A percentile compares a stretch with the other conserved stretches of the same genome.
Conservation (phyloP, 2,329 filamentous ascomycete genomes). For the Penicillium hesseltinei region DNA sequence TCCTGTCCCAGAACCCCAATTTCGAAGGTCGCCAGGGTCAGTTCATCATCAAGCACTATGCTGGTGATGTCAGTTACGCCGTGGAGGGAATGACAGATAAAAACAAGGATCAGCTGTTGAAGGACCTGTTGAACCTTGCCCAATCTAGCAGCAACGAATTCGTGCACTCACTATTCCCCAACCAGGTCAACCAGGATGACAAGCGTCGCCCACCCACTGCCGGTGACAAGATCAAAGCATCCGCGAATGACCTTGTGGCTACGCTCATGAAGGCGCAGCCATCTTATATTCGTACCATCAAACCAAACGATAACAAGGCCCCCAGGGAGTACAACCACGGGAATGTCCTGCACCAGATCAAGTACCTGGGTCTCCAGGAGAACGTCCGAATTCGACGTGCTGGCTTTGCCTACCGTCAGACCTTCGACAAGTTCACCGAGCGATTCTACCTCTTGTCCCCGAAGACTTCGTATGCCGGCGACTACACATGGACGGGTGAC, state of each 20-base stretch:
- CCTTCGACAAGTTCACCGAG: conserved; percentile 97
- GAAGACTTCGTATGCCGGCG: conserved; percentile 91
- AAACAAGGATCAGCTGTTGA: conserved; percentile 96
- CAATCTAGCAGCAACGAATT: conserved; percentile 81
- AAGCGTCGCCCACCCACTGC: conserved; percentile 90
- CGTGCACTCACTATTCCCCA: conserved; percentile 82
- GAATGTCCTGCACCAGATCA: conserved; percentile 97
- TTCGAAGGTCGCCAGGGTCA: conserved; percentile 89
- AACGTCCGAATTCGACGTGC: conserved; percentile 96
- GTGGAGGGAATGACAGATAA: conserved; percentile 98
- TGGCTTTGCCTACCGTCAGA: conserved; percentile 94
- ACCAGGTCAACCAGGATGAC: conserved; percentile 94
- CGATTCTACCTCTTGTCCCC: conserved; percentile 94
- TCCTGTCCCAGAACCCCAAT: conserved; percentile 81
- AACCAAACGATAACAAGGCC: conserved; percentile 98
- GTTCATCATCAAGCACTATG: conserved; percentile 99
- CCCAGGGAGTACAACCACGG: conserved; percentile 85
- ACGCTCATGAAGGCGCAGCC: conserved; percentile 97
- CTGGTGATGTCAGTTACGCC: conserved; percentile 91
- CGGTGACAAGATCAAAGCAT: conserved; percentile 92
- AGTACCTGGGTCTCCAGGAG: conserved; percentile 98
- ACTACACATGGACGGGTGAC: conserved; percentile 93
- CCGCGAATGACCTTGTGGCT: conserved; percentile 89
- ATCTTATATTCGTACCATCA: conserved; percentile 98
- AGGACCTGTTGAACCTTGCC: conserved; percentile 86